Evolutionary conservation across 805 yeast species (phyloP), one percentile per base, ranked within the genome.

Genomic region (Yarrowia alimentaria): DNA sequence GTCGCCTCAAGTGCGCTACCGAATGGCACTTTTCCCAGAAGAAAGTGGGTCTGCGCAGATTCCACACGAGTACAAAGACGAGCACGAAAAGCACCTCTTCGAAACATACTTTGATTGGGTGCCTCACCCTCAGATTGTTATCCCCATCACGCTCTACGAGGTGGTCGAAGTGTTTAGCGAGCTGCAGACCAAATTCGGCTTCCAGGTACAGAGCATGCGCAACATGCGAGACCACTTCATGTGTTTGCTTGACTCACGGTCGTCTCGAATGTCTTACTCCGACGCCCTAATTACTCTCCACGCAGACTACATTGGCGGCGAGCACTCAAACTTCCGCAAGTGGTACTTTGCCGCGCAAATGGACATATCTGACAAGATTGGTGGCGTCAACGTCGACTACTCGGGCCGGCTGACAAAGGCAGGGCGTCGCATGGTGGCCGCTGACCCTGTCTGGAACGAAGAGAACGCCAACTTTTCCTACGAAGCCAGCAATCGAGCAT

Each of bases 281-380:
- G 68, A 67, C 18, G 87, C 90, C 0, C 70, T 84, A 34, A 67
- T 69, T 48, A 71, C 84, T 0, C 58, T 84, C 8, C 90, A 85
- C 63, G 81, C 82, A 1, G 91, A 84, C 61, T 85, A 83, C 60
- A 79, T 84, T 60, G 86, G 88, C 3, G 93, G 91, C 0, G 59
- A 72, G 3, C 77, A 80, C 57, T 70, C 91, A 1, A 84, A 84
- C 60, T 84, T 77, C 61, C 73, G 75, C 54, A 83, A 80, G 57
- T 84, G 93, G 93, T 83, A 81, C 59, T 81, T 85, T 66, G 87
- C 88, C 1, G 78, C 86, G 3, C 79, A 77, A 54, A 70, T 83
- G 68, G 89, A 84, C 66, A 63, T 77, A 28, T 79, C 77, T 52
- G 83, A 79, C 56, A 50, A 28, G 31, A 40, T 55, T n/a, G 60